These are phyloP conservation scores for Akanthomyces muscarius DNA, from an alignment of 2,329 filamentous ascomycete genomes.

Conservation along the genomic window DNA sequence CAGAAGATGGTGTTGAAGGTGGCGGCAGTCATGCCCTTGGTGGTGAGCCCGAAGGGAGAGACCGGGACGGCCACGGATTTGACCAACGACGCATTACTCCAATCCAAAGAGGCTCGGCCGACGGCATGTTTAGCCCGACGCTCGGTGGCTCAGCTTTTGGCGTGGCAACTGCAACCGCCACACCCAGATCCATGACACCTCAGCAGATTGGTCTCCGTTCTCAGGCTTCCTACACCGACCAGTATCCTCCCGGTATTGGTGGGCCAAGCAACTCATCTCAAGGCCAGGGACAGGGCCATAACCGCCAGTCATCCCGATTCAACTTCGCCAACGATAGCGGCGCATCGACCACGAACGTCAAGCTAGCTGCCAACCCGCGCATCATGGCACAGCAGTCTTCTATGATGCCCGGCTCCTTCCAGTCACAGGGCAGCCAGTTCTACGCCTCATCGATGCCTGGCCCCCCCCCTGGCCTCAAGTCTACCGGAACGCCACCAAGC, in stretches of 20 bases:
- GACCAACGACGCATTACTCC: constrained; percentile 66
- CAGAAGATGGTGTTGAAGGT: constrained; percentile 75
- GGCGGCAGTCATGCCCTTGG: constrained; percentile 83
- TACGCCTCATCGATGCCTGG: constrained; percentile 85
- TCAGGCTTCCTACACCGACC: constrained; percentile 54
- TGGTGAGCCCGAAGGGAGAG: constrained; percentile 84
- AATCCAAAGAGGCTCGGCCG: constrained; percentile 60
- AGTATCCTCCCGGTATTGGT: constrained; percentile 56
- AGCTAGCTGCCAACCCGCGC: constrained; percentile 73
- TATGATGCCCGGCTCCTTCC: constrained; percentile 72
- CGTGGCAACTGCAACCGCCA: constrained; percentile 47
- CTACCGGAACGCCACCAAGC: constrained; percentile 86
- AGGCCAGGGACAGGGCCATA: constrained; percentile 58
- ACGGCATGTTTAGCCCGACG: constrained; percentile 52
- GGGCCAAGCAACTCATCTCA: constrained; percentile 47
- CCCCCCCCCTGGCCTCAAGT: constrained; percentile 91
- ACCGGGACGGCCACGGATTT: constrained; percentile 50
- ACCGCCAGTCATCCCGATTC: constrained; percentile 80
- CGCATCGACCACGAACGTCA: constrained; percentile 52
- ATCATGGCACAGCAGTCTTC: constrained; percentile 79
- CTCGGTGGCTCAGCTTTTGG: constrained; percentile 45
- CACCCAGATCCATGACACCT: constrained; percentile 70
- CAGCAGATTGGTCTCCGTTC: constrained; percentile 70
- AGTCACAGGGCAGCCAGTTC: constrained; percentile 64
- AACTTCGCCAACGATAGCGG: constrained; percentile 77